These are phyloP conservation scores for Trichoderma aggressivum DNA, from an alignment of 2,329 filamentous ascomycete species.

Conservation along the genomic window DNA sequence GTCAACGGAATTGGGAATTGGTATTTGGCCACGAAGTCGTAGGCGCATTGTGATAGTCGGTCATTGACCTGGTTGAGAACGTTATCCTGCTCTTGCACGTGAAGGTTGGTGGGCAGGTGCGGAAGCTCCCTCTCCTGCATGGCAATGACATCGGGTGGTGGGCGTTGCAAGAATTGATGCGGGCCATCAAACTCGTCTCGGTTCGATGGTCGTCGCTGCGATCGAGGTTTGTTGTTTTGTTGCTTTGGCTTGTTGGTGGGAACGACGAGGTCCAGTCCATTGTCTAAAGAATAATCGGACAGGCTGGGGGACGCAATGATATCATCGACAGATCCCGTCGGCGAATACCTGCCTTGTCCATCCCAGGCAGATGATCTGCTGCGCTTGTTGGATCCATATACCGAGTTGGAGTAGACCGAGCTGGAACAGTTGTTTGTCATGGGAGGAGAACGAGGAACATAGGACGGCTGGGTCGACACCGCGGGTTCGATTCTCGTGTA, in stretches of 20 bases:
- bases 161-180: conserved; percentile 74
- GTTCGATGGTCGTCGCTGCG: conserved; percentile 71
- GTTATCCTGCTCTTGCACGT: conserved; percentile 79
- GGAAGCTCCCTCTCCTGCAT: conserved; percentile 77
- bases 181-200: conserved; percentile 88
- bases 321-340: conserved; percentile 57
- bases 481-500: conserved; percentile 39
- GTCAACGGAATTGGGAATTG: conserved; percentile 85
- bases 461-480: conserved; percentile 39
- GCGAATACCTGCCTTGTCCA: conserved; percentile 50
- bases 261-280: conserved; percentile 40
- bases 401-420: conserved; percentile 18
- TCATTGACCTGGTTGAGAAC: conserved; percentile 80
- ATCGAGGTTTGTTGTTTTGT: conserved; percentile 45
- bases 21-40: conserved; percentile 87
- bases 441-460: conserved; percentile 42
- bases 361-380: conserved; percentile 44
- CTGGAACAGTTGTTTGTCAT: conserved; percentile 35
- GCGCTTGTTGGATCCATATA: conserved; percentile 19
- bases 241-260: conserved; percentile 44
- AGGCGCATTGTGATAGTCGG: conserved; percentile 78
- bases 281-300: conserved; percentile 59
- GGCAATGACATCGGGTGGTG: conserved; percentile 66
- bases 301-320: conserved; percentile 55
- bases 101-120: conserved; percentile 76